These are phyloP conservation scores for Colletotrichum endophyticum DNA, from an alignment of 2,329 filamentous ascomycete genomes.

Conservation along the genomic window DNA sequence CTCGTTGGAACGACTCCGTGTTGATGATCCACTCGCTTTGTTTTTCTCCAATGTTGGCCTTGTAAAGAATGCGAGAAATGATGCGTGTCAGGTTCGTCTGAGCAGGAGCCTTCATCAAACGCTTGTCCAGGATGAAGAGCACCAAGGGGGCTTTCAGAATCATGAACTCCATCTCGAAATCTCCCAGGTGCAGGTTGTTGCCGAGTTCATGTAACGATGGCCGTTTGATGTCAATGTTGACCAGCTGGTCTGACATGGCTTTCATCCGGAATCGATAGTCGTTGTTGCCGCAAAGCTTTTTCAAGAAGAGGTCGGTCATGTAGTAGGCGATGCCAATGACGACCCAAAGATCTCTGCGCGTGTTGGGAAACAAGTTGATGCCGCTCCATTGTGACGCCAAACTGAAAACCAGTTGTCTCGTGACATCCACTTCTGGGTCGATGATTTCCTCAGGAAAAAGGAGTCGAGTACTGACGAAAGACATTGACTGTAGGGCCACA, in stretches of 20 bases:
- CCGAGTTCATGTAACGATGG: conserved; percentile 86
- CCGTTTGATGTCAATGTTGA: conserved; percentile 79
- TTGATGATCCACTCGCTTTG: conserved; percentile 76
- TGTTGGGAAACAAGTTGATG: conserved; percentile 86
- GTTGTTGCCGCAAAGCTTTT: conserved; percentile 89
- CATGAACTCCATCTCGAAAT: conserved; percentile 90
- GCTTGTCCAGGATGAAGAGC: conserved; percentile 90
- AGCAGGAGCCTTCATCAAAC: conserved; percentile 80
- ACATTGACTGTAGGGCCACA: conserved; percentile 79
- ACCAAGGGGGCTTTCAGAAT: conserved; percentile 88
- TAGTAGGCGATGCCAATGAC: conserved; percentile 90
- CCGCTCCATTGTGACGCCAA: conserved; percentile 94
- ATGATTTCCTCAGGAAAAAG: conserved; percentile 86
- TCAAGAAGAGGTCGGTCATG: conserved; percentile 94
- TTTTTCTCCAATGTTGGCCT: conserved; percentile 72
- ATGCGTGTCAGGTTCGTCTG: conserved; percentile 79
- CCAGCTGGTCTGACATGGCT: conserved; percentile 78
- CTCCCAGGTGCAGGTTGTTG: conserved; percentile 76
- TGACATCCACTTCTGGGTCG: conserved; percentile 81
- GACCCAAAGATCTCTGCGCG: conserved; percentile 84
- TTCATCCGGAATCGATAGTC: conserved; percentile 93
- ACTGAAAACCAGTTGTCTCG: conserved; percentile 80
- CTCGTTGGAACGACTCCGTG: conserved; percentile 76
- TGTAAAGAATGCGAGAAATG: conserved; percentile 83
- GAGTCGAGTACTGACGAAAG: conserved; percentile 85